These are phyloP conservation scores for Sphagnum tenellum DNA, from an alignment of 225 moss, liverwort and hornwort genomes.

Conservation along the genomic window DNA sequence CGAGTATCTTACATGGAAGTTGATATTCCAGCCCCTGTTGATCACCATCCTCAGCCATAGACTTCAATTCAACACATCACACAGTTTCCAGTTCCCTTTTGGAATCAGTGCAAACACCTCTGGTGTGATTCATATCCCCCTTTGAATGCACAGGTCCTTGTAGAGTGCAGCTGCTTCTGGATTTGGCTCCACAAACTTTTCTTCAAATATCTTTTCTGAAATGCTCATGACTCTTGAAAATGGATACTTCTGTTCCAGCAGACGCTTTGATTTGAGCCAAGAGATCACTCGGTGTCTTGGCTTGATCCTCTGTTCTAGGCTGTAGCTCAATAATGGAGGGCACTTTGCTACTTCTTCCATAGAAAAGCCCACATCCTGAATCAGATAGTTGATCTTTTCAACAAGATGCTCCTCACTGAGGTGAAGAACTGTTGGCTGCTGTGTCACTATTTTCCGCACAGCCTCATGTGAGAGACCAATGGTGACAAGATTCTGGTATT, in stretches of 20 bases:
- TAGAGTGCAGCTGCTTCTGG: not conserved
- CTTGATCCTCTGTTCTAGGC: slow-evolving; percentile 7
- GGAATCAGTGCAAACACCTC: no score
- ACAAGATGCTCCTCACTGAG: not conserved
- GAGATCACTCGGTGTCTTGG: slow-evolving; percentile 3
- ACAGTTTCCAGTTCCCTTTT: no score
- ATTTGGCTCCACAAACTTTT: slow-evolving; percentile 4
- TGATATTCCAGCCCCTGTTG: no score
- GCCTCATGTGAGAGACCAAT: slow-evolving; percentile 9
- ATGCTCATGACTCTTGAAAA: slow-evolving; percentile 5
- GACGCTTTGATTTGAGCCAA: slow-evolving; percentile 4
- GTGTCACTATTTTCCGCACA: not conserved
- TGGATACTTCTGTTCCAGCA: slow-evolving; percentile 2
- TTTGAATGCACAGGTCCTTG: no score
- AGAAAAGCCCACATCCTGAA: slow-evolving; percentile 3
- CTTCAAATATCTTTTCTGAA: slow-evolving; percentile 1
- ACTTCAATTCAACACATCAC: no score
- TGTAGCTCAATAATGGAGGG: slow-evolving; percentile 10
- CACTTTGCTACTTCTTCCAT: not conserved
- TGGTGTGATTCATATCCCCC: no score
- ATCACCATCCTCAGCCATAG: no score
- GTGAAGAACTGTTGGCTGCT: slow-evolving; percentile 8
- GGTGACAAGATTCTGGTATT: not conserved
- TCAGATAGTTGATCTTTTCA: slow-evolving; percentile 3
- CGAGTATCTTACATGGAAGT: no score